A percentile compares a stretch with the other conserved stretches of the same genome.
These are phyloP conservation scores for Didymella lethalis DNA, from an alignment of 2,329 filamentous ascomycete species.

Conservation along the genomic window DNA sequence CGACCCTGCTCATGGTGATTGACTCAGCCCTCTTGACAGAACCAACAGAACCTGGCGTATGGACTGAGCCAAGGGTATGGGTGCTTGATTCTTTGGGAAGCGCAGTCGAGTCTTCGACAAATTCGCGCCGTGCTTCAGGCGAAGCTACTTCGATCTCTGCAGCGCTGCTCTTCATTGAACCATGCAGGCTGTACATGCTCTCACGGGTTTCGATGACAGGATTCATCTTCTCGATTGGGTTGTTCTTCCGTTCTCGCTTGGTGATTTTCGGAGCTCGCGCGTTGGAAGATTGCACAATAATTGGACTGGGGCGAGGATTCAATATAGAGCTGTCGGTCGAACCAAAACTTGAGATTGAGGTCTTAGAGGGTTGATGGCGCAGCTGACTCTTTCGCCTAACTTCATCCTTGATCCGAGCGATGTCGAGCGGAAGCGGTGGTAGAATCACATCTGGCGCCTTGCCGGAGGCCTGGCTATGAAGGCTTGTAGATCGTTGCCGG, in stretches of 20 bases:
- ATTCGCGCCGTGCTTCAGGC: constrained; percentile 12
- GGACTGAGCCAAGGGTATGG: constrained; percentile 26
- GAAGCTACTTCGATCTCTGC: constrained; percentile 21
- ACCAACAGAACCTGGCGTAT: constrained; percentile 14
- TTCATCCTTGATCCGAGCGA: constrained; percentile 38
- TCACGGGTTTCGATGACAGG: constrained; percentile 33
- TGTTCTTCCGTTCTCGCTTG: constrained; percentile 48
- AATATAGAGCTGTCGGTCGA: constrained; percentile 54
- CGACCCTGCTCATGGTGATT: constrained; percentile 46
- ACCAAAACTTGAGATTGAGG: constrained; percentile 52
- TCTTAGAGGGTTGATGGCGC: constrained; percentile 45
- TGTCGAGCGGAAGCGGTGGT: constrained; percentile 53
- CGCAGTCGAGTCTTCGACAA: constrained; percentile 5
- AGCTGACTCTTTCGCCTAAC: constrained; percentile 34
- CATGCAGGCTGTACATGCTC: constrained; percentile 21
- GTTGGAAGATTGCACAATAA: constrained; percentile 35
- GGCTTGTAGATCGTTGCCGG: constrained; percentile 38
- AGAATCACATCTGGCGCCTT: constrained; percentile 53
- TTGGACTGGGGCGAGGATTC: constrained; percentile 48
- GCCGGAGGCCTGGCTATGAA: constrained; percentile 41
- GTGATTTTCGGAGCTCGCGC: constrained; percentile 46
- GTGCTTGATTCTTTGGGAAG: constrained; percentile 25
- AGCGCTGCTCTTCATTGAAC: constrained; percentile 29
- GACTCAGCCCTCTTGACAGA: constrained; percentile 48
- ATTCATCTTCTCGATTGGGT: constrained; percentile 43